Conservation (phyloP, 129 eudicot species). For the Sambucus nigra region DNA sequence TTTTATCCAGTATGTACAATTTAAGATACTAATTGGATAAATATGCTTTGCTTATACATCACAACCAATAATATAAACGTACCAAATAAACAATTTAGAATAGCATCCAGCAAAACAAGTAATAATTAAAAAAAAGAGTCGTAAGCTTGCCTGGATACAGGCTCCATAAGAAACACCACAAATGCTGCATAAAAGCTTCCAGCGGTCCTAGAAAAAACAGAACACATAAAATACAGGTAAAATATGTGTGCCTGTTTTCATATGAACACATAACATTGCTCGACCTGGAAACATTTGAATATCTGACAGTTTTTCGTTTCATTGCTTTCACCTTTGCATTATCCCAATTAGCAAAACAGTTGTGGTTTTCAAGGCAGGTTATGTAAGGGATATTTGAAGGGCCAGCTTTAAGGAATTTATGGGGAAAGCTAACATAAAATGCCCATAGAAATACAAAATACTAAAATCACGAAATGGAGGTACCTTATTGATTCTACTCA, state of each 20-base stretch:
- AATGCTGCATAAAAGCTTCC: constrained; percentile 96
- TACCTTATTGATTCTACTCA: constrained; percentile 87
- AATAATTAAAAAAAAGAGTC: constrained; percentile 5
- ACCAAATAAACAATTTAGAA: constrained; percentile 1
- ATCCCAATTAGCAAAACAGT: background rate
- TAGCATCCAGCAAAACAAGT: background rate
- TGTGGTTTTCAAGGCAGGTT: background rate
- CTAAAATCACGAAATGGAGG: constrained; percentile 3
- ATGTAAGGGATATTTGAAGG: background rate
- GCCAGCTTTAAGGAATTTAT: background rate
- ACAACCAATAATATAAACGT: background rate
- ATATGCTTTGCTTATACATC: background rate
- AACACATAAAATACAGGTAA: background rate
- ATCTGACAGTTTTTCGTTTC: background rate
- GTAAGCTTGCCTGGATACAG: constrained; percentile 75
- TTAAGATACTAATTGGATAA: background rate
- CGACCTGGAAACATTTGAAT: constrained; percentile 4
- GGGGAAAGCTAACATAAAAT: background rate
- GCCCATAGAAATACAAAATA: background rate
- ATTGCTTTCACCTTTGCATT: background rate
- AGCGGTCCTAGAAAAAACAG: constrained; percentile 60
- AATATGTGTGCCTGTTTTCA: background rate
- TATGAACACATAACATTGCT: background rate
- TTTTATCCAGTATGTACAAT: background rate
- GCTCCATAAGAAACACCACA: constrained; percentile 96